A percentile compares a stretch with the other conserved stretches of the same genome.
These are phyloP conservation scores for Aurantiochytrium sp. DNA, from an alignment of 108 stramenopile genomes.

Conservation along the genomic window DNA sequence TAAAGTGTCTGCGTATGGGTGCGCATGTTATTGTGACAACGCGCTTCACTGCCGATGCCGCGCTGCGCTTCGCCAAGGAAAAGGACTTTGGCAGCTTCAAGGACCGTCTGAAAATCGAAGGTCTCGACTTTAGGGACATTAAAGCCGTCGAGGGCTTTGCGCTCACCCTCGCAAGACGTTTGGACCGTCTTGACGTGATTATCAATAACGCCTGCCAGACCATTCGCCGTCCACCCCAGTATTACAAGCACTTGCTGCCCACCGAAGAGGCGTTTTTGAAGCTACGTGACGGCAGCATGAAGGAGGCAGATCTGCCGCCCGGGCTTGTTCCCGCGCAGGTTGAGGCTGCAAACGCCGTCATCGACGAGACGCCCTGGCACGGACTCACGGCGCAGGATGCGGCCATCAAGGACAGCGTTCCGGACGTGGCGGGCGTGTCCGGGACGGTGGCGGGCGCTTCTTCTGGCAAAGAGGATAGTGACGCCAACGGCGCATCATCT, in stretches of 20 bases:
- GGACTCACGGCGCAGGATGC: background rate
- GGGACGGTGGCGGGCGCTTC: too few relatives aligned
- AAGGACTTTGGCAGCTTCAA: background rate
- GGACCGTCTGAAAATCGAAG: background rate
- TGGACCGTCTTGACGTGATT: conserved; percentile 61
- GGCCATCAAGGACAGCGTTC: background rate
- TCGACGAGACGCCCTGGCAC: background rate
- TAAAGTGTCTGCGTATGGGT: conserved; percentile 61
- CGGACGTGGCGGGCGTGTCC: background rate
- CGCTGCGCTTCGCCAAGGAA: background rate
- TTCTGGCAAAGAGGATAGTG: too few relatives aligned
- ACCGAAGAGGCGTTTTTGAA: conserved; percentile 40
- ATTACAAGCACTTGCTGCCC: conserved; percentile 64
- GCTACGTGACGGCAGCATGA: background rate
- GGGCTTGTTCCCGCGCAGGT: background rate
- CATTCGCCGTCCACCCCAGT: conserved; percentile 66
- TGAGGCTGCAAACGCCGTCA: background rate
- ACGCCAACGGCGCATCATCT: too few relatives aligned
- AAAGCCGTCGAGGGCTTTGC: background rate
- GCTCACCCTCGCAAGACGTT: background rate
- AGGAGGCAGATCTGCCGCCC: background rate
- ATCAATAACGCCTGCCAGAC: conserved; percentile 91
- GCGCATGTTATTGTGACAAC: conserved; percentile 4
- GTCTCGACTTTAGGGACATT: background rate
- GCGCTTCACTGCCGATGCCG: conserved; percentile 16